Evolutionary conservation across 169 alveolate genomes (phyloP).

Genomic region (Babesia bigemina): DNA sequence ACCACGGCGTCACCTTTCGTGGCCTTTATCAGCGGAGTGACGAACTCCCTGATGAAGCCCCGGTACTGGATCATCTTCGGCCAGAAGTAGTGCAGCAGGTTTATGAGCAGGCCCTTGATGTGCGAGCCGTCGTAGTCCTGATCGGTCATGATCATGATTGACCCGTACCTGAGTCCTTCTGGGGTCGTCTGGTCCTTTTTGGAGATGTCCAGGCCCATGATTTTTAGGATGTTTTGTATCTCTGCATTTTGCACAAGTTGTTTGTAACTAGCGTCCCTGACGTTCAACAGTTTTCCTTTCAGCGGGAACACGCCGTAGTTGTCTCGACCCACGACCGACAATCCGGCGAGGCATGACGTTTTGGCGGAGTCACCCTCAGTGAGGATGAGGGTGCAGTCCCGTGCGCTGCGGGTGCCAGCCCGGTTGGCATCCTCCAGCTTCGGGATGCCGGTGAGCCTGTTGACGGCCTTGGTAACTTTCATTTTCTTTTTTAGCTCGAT

Average conservation of each 20-base stretch:
- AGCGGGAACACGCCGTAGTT: constrained; percentile 98
- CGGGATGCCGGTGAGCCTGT: constrained; percentile 85
- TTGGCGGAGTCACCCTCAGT: constrained; percentile 99
- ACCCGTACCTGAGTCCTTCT: constrained; percentile 95
- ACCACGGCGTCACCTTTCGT: constrained; percentile 84
- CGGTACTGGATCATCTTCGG: constrained; percentile 93
- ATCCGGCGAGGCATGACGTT: constrained; percentile 98
- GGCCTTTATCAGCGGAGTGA: constrained; percentile 98
- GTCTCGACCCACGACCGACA: constrained; percentile 98
- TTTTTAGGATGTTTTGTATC: constrained; percentile 93
- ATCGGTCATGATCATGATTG: constrained; percentile 99
- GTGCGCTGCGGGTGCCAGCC: constrained; percentile 95
- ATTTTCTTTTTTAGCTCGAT: constrained; percentile 88
- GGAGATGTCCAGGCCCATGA: constrained; percentile 92
- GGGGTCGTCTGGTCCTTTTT: constrained; percentile 87
- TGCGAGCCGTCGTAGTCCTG: constrained; percentile 99
- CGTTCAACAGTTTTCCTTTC: constrained; percentile 98
- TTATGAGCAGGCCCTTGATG: constrained; percentile 98
- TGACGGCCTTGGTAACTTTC: constrained; percentile 80
- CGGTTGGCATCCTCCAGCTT: constrained; percentile 99
- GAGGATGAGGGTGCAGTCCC: constrained; percentile 95
- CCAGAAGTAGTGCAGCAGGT: constrained; percentile 98
- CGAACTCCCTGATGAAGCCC: constrained; percentile 97
- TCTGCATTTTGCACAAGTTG: constrained; percentile 95
- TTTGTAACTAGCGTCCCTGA: constrained; percentile 96